Conservation (phyloP, 129 eudicot species). For the Saposhnikovia divaricata region DNA sequence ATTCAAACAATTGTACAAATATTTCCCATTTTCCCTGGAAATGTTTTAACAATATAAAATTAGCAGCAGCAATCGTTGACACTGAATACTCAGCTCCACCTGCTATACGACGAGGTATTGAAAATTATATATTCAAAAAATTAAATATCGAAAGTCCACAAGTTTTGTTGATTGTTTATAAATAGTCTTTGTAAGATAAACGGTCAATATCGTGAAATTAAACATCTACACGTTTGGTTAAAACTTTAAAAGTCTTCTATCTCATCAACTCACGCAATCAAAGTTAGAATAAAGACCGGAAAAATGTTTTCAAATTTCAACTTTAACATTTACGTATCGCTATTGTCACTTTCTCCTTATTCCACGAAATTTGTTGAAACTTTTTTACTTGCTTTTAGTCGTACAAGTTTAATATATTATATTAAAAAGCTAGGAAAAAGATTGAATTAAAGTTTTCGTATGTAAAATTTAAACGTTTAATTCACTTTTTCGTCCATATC, state of each 20-base stretch:
- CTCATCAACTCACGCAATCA: not conserved
- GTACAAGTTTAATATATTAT: not conserved
- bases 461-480: not conserved
- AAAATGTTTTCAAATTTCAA: not conserved
- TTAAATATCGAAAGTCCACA: not conserved
- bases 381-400: not conserved
- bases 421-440: not conserved
- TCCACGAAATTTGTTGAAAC: not conserved
- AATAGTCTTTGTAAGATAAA: conserved; percentile 1
- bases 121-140: not conserved
- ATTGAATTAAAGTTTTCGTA: not conserved
- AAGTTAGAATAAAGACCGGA: not conserved
- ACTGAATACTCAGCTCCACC: not conserved
- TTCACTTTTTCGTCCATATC: not conserved
- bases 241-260: not conserved
- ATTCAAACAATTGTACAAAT: too few species aligned
- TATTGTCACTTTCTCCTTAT: not conserved
- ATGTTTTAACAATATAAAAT: not conserved
- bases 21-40: too few species aligned
- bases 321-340: not conserved
- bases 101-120: not conserved
- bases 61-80: not conserved
- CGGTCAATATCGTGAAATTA: not conserved
- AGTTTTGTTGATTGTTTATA: not conserved
- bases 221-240: not conserved